Percentiles rank a stretch among this genome's conserved stretches.
Evolutionary conservation across 1,284 basidiomycete genomes (phyloP).

Genomic region (Apiotrichum laibachii): DNA sequence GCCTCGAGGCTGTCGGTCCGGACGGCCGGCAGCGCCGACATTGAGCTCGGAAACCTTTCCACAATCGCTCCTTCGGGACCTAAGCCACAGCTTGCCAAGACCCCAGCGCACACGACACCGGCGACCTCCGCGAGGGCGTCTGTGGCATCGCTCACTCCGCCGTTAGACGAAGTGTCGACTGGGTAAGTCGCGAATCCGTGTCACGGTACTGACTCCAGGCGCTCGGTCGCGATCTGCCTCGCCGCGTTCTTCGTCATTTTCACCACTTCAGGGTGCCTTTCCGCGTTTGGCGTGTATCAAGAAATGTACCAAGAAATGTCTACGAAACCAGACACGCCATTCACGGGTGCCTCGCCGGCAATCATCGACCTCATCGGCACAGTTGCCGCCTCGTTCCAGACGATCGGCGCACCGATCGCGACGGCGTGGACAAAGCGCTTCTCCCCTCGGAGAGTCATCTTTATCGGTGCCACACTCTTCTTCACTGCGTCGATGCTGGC

Average conservation of each 20-base stretch:
- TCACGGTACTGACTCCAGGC: conserved; percentile 10
- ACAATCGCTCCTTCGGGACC: no score
- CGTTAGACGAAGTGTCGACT: neutral
- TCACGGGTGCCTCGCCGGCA: conserved; percentile 27
- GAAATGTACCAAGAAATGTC: conserved; percentile 33
- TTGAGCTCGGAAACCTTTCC: neutral
- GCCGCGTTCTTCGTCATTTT: conserved; percentile 27
- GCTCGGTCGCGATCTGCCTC: conserved; percentile 18
- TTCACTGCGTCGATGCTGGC: conserved; percentile 23
- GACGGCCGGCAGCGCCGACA: no score
- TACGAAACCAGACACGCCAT: conserved; percentile 22
- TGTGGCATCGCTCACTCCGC: neutral
- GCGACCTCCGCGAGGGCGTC: neutral
- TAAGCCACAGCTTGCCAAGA: neutral
- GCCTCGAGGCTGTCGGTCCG: no score
- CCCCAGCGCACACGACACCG: neutral
- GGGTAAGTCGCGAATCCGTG: neutral
- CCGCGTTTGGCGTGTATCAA: conserved; percentile 37
- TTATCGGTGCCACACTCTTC: conserved; percentile 25
- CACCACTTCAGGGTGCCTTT: conserved; percentile 33
- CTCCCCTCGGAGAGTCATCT: conserved; percentile 24
- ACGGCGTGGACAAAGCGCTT: conserved; percentile 29
- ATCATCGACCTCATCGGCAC: conserved; percentile 37
- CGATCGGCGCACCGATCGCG: conserved; percentile 27
- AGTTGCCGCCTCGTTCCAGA: conserved; percentile 31